Base-by-base conservation (phyloP, 2,329 filamentous ascomycete species). In the Botrytis porri region DNA sequence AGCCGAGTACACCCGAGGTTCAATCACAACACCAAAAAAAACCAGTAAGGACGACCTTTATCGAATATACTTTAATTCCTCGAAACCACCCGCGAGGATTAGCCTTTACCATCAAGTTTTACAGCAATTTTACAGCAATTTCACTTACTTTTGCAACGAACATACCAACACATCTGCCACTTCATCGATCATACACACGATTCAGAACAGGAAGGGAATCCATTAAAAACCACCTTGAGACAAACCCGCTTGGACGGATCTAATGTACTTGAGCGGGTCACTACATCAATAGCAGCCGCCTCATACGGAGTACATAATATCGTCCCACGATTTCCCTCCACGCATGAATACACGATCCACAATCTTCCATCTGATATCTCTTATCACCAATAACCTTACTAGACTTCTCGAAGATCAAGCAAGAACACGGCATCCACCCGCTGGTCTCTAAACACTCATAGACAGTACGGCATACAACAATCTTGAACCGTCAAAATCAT, bases 1-100 rank as follows among this genome's bases (percentile, higher is more conserved):
- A 66, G 64, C 43, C 64, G 64, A 66, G 45, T n/a, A 37, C 64
- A 66, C 63, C 63, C 63, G 63, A 66, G 35, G 25, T 51, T 51
- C 63, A 51, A 45, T 66, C 45, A 66, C 32, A 54, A 29, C 45
- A 39, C 45, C 45, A 39, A 39, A 54, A 54, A 51, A 66, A 8
- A 37, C 20, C 9, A 35, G 2, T 12, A 43, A 62, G 25, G 37
- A 29, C 22, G 32, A 20, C 32, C 43, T 37, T 29, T 16, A 51
- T 66, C 63, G 32, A 20, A 39, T n/a, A 39, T n/a, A 29, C 45
- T 20, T 37, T 16, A 29, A 39, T 39, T 18, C 22, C 14, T 37
- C 32, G 16, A 66, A 54, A 29, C 6, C 35, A 35, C 22, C 18
- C 32, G 9, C 29, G 32, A 37, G 22, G 22, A 37, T n/a, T 22